A percentile compares a stretch with the other conserved stretches of the same genome.
phyloP scores from a whole-genome alignment of 2,329 filamentous ascomycete species.

The Aspergillus aculeatinus region DNA sequence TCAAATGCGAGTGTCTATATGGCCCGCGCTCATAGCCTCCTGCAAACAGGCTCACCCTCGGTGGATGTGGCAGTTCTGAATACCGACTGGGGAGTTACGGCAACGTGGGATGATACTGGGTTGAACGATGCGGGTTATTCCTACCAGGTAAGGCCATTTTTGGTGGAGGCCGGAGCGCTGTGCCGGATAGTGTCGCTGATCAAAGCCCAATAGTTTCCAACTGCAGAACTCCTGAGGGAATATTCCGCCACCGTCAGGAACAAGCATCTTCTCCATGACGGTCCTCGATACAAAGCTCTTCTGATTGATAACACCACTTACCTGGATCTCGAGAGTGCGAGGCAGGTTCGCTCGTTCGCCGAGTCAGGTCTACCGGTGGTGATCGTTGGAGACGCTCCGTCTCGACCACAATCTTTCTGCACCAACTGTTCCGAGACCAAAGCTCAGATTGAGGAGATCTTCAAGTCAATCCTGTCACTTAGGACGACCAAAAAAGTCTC shows the following conservation, averaged over 20 bases:
- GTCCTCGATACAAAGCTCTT: too few relatives aligned
- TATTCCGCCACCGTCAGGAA: too few relatives aligned
- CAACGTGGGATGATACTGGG: neutral
- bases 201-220: too few relatives aligned
- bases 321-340: neutral
- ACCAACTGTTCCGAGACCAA: neutral
- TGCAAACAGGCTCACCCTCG: neutral
- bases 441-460: neutral
- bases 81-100: neutral
- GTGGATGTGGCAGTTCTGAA: too few relatives aligned
- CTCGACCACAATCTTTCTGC: constrained; percentile 4
- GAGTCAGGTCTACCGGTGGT: constrained; percentile 3
- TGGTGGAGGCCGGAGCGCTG: too few relatives aligned
- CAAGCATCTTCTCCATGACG: too few relatives aligned
- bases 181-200: neutral
- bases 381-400: neutral
- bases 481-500: neutral
- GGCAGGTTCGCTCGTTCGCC: constrained; percentile 1
- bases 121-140: constrained; percentile 2
- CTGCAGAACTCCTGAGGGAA: too few relatives aligned
- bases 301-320: neutral
- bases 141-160: constrained; percentile 1
- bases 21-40: neutral
- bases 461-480: neutral
- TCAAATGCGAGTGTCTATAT: neutral